phyloP scores from a whole-genome alignment of 2,329 filamentous ascomycete species.

The Aphanoascus verrucosus region DNA sequence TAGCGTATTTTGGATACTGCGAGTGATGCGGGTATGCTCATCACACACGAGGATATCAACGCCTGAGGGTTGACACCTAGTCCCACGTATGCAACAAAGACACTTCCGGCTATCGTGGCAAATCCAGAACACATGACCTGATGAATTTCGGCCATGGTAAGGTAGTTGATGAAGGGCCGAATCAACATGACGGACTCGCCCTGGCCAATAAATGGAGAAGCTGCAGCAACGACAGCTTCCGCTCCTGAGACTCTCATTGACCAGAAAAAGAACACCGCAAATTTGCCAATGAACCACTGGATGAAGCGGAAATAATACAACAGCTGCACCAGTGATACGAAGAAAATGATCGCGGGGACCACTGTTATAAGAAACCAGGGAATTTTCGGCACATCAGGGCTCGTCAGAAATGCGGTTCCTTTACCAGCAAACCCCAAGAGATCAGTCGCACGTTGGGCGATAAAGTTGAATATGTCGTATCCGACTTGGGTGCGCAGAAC shows the following conservation, averaged over 20 bases:
- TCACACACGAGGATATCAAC: constrained; percentile 82
- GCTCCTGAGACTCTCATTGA: constrained; percentile 74
- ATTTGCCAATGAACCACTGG: constrained; percentile 83
- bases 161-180: constrained; percentile 70
- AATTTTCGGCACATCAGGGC: constrained; percentile 31
- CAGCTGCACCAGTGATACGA: constrained; percentile 82
- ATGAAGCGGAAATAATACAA: constrained; percentile 69
- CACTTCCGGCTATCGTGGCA: constrained; percentile 81
- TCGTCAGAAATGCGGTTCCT: constrained; percentile 63
- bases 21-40: constrained; percentile 86
- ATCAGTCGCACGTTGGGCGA: constrained; percentile 61
- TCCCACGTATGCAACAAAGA: constrained; percentile 73
- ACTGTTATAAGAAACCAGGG: constrained; percentile 66
- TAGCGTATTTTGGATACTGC: constrained; percentile 83
- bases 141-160: constrained; percentile 80
- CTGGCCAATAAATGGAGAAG: constrained; percentile 88
- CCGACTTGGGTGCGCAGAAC: constrained; percentile 71
- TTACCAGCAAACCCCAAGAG: constrained; percentile 65
- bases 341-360: constrained; percentile 90
- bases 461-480: constrained; percentile 85
- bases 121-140: constrained; percentile 90
- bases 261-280: constrained; percentile 88
- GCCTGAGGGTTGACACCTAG: constrained; percentile 77
- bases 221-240: constrained; percentile 86
- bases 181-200: constrained; percentile 91